A percentile compares a stretch with the other conserved stretches of the same genome.
Evolutionary conservation across 176 grass and related monocot genomes (phyloP).

Genomic region (Oryza nivara): DNA sequence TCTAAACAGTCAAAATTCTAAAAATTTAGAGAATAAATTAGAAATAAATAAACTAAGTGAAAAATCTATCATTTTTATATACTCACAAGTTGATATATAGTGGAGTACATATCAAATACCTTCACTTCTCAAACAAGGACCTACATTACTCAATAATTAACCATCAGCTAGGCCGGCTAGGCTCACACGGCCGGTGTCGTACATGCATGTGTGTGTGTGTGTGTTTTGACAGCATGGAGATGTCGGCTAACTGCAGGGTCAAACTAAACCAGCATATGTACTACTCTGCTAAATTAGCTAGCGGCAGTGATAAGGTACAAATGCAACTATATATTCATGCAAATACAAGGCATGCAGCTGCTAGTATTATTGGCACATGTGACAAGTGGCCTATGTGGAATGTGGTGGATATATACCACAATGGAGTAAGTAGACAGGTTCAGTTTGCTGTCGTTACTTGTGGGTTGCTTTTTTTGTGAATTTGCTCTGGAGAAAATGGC

Average conservation of each 20-base stretch:
- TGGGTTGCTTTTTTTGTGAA: too few species aligned
- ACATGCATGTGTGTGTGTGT: background rate
- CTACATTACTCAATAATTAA: background rate
- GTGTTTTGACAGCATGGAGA: conserved; percentile 40
- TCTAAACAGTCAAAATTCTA: too few species aligned
- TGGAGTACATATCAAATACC: too few species aligned
- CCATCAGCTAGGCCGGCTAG: background rate
- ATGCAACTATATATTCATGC: too few species aligned
- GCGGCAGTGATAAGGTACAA: background rate
- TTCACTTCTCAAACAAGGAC: too few species aligned
- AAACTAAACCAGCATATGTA: background rate
- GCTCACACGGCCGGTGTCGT: background rate
- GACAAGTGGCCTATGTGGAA: background rate
- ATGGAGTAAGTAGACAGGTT: too few species aligned
- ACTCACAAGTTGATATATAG: too few species aligned
- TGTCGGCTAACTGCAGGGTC: conserved; percentile 28
- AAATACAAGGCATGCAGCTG: background rate
- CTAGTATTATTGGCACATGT: background rate
- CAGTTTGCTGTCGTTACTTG: background rate
- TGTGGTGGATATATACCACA: background rate
- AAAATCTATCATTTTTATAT: too few species aligned
- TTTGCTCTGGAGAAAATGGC: too few species aligned
- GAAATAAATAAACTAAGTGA: too few species aligned
- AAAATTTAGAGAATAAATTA: too few species aligned
- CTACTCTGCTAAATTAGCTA: conserved; percentile 2